Evolutionary conservation across 495 filamentous ascomycete species (phyloP).

Genomic region (Clavariopsis aquatica): DNA sequence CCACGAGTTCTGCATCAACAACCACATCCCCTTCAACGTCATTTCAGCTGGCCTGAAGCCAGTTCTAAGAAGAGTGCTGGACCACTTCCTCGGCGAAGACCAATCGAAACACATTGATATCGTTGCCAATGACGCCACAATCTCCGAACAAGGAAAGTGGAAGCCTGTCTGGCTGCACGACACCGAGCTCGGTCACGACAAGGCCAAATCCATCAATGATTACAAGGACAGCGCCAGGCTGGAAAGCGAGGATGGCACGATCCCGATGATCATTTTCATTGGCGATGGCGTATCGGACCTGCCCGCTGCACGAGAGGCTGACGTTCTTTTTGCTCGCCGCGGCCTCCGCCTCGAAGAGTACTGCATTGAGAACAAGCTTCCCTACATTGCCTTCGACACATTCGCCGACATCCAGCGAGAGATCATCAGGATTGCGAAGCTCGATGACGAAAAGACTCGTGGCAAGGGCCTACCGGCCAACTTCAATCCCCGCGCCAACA

Average conservation of each 20-base stretch:
- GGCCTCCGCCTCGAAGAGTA: constrained; percentile 72
- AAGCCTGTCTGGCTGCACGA: constrained; percentile 73
- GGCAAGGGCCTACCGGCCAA: constrained; percentile 62
- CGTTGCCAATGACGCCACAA: constrained; percentile 69
- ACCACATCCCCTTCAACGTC: constrained; percentile 70
- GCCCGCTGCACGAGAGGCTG: constrained; percentile 70
- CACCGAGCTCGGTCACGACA: constrained; percentile 69
- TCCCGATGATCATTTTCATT: constrained; percentile 74
- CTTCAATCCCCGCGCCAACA: constrained; percentile 71
- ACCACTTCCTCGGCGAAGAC: constrained; percentile 65
- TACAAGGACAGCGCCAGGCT: constrained; percentile 57
- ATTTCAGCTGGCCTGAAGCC: constrained; percentile 74
- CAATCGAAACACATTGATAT: constrained; percentile 64
- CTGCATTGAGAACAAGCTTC: constrained; percentile 64
- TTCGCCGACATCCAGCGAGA: constrained; percentile 69
- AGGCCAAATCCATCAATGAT: constrained; percentile 65
- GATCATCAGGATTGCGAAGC: constrained; percentile 58
- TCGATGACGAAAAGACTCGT: constrained; percentile 65
- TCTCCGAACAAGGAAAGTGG: constrained; percentile 64
- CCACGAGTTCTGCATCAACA: constrained; percentile 64
- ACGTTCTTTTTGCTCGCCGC: constrained; percentile 72
- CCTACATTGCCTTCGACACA: constrained; percentile 66
- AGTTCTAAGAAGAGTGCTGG: constrained; percentile 61
- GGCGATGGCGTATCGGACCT: constrained; percentile 78
- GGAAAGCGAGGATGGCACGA: constrained; percentile 59